These are phyloP conservation scores for Carex cristatella DNA, from an alignment of 176 grass and related monocot species.

Conservation along the genomic window DNA sequence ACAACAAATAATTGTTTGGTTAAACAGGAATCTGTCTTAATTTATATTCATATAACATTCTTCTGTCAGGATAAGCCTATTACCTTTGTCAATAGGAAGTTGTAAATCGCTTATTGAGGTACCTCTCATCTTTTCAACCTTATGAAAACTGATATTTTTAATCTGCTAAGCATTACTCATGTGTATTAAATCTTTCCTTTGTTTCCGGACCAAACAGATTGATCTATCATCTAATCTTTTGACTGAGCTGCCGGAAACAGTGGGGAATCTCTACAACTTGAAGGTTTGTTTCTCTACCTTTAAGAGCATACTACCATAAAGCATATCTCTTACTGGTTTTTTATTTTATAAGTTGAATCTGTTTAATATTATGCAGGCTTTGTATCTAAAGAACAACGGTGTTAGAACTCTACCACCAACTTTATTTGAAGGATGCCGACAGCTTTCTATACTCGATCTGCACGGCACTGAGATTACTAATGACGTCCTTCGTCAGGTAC, in stretches of 20 bases:
- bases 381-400: constrained; percentile 80
- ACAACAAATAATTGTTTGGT: neutral
- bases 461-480: constrained; percentile 96
- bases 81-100: constrained; percentile 70
- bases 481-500: constrained; percentile 84
- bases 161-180: constrained; percentile 1
- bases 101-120: constrained; percentile 78
- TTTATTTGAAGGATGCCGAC: constrained; percentile 61
- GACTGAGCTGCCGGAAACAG: constrained; percentile 56
- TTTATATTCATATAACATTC: constrained; percentile 20
- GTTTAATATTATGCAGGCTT: constrained; percentile 32
- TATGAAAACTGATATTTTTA: neutral
- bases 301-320: neutral
- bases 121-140: neutral
- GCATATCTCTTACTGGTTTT: neutral
- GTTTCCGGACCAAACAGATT: constrained; percentile 45
- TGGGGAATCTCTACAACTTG: constrained; percentile 60
- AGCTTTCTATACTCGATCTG: constrained; percentile 73
- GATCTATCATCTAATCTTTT: constrained; percentile 83
- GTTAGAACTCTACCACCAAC: constrained; percentile 60
- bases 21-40: constrained; percentile 5
- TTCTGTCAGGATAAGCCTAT: constrained; percentile 57
- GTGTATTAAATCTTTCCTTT: constrained; percentile 19
- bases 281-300: constrained; percentile 50
- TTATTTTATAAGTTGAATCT: neutral